Base-by-base conservation (phyloP, 257 asterid genomes). In the Paraleonurus japonicus region DNA sequence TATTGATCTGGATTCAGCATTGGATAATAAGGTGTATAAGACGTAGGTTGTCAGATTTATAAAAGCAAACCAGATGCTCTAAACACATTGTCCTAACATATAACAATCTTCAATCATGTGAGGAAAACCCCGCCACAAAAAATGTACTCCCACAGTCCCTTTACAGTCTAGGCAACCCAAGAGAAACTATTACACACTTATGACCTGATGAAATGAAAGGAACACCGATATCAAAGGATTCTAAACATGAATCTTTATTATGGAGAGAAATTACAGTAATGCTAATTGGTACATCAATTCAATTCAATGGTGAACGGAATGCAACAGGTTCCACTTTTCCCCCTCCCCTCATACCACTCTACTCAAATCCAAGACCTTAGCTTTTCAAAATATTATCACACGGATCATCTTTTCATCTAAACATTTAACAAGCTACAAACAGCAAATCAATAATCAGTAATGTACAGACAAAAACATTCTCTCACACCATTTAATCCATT, bases 41-140 rank as follows among this genome's bases (percentile, higher is more conserved):
- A 54, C n/a, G 41, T 69, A 65, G 53, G n/a, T 45, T 62, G 50
- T 35, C 20, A 37, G 71, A 64, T 50, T 69, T 26, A 45, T 22
- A 27, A 61, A 33, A 57, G 43, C 35, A 60, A 28, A 39, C 23
- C 59, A 77, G 26, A 65, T 23, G 33, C 33, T 67, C 68, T 65
- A 61, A 26, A 10, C 48, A 30, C 59, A 5, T 63, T 7, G 20
- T 55, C 32, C 23, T n/a, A 27, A 26, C 28, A 43, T 6, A 57
- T 53, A 32, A 30, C 28, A 54, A 58, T 35, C 65, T 61, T 17
- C 50, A 12, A 32, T 8, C 41, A 7, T 55, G 16, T 7, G 12
- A 12, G 32, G 17, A 6, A 2, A 24, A n/a, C 20, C 22, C 1
- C 3, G 22, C 54, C 22, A n/a, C n/a, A 16, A 5, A 16, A n/a